Evolutionary conservation across 2,329 filamentous ascomycete genomes (phyloP).

Genomic region (Neospermospora avenae): DNA sequence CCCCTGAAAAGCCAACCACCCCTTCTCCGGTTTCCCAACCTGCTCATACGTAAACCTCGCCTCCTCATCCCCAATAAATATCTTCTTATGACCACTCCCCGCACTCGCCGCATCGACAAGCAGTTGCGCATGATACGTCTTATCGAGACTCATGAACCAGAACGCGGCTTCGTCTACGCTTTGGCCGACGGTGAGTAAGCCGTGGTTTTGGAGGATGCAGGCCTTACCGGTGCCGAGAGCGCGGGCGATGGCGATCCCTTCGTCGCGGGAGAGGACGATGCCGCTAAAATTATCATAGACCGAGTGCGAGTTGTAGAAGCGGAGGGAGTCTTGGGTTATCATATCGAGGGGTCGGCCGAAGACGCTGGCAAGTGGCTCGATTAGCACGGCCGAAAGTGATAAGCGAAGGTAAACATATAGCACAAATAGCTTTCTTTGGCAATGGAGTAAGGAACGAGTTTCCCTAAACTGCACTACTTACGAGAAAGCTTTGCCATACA

Average conservation of each 20-base stretch:
- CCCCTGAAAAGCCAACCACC: conserved; percentile 50
- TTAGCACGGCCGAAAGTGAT: no score
- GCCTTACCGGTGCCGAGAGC: conserved; percentile 47
- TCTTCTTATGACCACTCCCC: conserved; percentile 58
- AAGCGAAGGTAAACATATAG: not conserved
- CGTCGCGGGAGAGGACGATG: conserved; percentile 49
- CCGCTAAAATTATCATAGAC: conserved; percentile 46
- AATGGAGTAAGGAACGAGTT: not conserved
- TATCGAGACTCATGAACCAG: conserved; percentile 51
- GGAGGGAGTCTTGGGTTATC: conserved; percentile 51
- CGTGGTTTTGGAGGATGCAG: conserved; percentile 50
- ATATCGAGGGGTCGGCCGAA: conserved; percentile 45
- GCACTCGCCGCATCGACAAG: conserved; percentile 57
- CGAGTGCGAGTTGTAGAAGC: conserved; percentile 47
- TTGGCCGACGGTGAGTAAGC: conserved; percentile 44
- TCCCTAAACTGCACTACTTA: not conserved
- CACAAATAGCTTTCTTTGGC: not conserved
- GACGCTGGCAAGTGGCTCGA: conserved; percentile 29
- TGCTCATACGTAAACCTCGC: conserved; percentile 64
- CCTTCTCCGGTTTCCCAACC: conserved; percentile 54
- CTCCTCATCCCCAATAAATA: conserved; percentile 60
- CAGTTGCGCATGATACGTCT: conserved; percentile 45
- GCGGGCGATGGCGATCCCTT: conserved; percentile 46
- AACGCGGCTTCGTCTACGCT: conserved; percentile 50
- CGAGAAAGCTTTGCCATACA: conserved; percentile 58